Evolutionary conservation across 2,329 filamentous ascomycete genomes (phyloP).

Genomic region (Diaporthe longicolla): DNA sequence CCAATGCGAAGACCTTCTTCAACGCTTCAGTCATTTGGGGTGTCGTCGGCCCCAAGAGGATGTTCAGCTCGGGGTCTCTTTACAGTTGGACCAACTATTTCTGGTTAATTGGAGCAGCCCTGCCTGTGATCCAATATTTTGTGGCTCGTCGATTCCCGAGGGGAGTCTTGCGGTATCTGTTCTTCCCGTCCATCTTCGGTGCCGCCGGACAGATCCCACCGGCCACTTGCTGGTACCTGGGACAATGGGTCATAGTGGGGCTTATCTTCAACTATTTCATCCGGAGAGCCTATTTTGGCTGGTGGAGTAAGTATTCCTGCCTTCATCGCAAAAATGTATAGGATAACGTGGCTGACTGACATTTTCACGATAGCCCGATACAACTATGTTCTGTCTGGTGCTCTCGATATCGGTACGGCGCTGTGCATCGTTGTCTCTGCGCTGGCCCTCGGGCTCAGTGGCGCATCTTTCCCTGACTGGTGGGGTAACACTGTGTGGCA

Average conservation of each 20-base stretch:
- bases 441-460: slow-evolving; percentile 62
- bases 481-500: slow-evolving; percentile 58
- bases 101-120: slow-evolving; percentile 66
- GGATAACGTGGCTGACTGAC: slow-evolving; percentile 15
- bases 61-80: slow-evolving; percentile 57
- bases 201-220: slow-evolving; percentile 65
- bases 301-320: slow-evolving; percentile 61
- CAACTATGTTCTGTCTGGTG: slow-evolving; percentile 72
- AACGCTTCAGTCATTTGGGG: slow-evolving; percentile 74
- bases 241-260: slow-evolving; percentile 68
- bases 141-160: slow-evolving; percentile 62
- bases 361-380: slow-evolving; percentile 57
- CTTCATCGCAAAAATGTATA: too few relatives aligned
- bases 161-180: slow-evolving; percentile 63
- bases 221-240: slow-evolving; percentile 69
- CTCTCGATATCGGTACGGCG: slow-evolving; percentile 70
- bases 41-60: slow-evolving; percentile 69
- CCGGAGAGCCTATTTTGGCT: slow-evolving; percentile 63
- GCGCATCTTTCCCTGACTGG: slow-evolving; percentile 62
- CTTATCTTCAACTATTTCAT: slow-evolving; percentile 69
- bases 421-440: slow-evolving; percentile 68
- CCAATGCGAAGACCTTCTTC: slow-evolving; percentile 71
- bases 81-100: slow-evolving; percentile 63
- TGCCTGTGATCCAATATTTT: slow-evolving; percentile 65
- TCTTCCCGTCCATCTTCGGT: slow-evolving; percentile 68